Base-by-base conservation (phyloP, 805 yeast genomes). In the Brettanomyces bruxellensis region DNA sequence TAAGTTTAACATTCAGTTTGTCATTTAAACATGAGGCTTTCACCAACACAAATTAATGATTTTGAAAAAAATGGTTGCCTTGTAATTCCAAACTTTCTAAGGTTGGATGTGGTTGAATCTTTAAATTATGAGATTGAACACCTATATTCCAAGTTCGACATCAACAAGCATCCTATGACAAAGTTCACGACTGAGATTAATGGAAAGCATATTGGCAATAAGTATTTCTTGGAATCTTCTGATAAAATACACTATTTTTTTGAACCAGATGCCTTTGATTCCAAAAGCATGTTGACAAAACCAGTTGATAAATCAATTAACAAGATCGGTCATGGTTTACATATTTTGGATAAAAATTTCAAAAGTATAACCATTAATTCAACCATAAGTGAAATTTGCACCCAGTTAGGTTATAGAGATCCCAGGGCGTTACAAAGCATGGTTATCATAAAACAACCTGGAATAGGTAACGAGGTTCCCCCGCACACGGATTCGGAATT, bases 291-390 rank as follows among this genome's bases (percentile, higher is more conserved):
- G 23, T 66, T 84, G 50, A 61, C 60, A 25, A 74, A 67, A 55
- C 76, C 83, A 8, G 70, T 79, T 49, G 73, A 73, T 28, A 64
- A 61, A 49, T 75, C 90, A 1, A 71, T 86, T 57, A 86, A 86
- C 64, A 86, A 86, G 64, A 78, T 86, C 38, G 95, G 93, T 4
- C 95, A 86, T 57, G 87, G 86, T 1, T 60, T 86, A 13, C 95
- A 86, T 56, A 69, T 74, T 56, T 61, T 73, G 34, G 78, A 80
- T 49, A 66, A 68, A 0, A 55, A 59, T n/a, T 86, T 79, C 55
- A 59, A 59, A 23, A 51, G 62, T 9, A 60, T 79, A 25, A 80
- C 91, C 0, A 68, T 81, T 35, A 73, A 72, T 46, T 65, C 60
- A 1, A 71, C 75, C 32, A 73, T 82, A 5, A 59, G 67, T 38